Base-by-base conservation (phyloP, 2,329 filamentous ascomycete species). In the Alternaria novae-zelandiae region DNA sequence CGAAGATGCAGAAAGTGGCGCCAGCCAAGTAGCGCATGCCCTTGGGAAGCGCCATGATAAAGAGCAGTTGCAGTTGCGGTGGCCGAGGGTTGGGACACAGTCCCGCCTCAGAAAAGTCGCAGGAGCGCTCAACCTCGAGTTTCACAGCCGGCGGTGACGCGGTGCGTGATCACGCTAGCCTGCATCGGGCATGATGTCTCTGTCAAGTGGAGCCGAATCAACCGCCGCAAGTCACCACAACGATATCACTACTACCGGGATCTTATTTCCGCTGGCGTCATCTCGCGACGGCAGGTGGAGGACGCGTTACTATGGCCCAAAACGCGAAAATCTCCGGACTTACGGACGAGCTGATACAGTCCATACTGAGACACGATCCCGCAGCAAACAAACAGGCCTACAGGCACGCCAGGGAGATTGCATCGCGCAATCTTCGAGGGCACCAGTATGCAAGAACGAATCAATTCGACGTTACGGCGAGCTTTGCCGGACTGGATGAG, bases 21-120 rank as follows among this genome's bases (percentile, higher is more conserved):
- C 91, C 86, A 70, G 88, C 91, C 77, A 97, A 84, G 75, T 91
- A 88, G 82, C 94, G 90, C 78, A 97, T 90, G 61, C 93, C 92
- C 84, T 90, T 90, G 77, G 93, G 92, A 78, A 97, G 85, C 75
- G 91, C 92, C 94, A 97, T 97, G 70, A 72, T 87, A 76, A 61
- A 23, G 13, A 57, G 54, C 58, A 44, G 49, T 30, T 25, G 47
- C 54, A 44, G 43, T 30, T 25, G 47, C 54, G 47, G 43, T 54
- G 47, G 45, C 47, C 20, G 43, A 57, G 58, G 44, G 20, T 36
- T 45, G 49, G 49, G 55, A 46, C 32, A 57, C 54, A 43, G 64
- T 68, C 60, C 63, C 56, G 58, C 45, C 67, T 50, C 20, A 25
- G 43, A 49, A 64, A 53, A 53, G 46, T 57, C 47, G 45, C 44